These are phyloP conservation scores for Fusarium sp. DNA, from an alignment of 2,329 filamentous ascomycete genomes.

Conservation along the genomic window DNA sequence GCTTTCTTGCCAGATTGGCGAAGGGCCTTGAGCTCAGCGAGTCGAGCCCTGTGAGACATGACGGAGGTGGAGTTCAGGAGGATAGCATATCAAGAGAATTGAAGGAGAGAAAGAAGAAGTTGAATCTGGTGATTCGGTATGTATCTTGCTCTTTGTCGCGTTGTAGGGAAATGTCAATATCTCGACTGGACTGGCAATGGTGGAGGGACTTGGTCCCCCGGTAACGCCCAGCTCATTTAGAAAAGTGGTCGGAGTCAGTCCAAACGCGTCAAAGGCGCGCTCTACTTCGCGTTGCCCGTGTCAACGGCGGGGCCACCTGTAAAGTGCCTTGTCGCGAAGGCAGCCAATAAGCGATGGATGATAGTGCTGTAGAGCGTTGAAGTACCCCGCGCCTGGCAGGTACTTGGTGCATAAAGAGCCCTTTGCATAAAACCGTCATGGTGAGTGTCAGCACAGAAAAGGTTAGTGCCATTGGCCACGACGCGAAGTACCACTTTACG, in stretches of 20 bases:
- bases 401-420: slow-evolving; percentile 24
- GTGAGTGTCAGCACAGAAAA: not conserved
- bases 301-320: slow-evolving; percentile 24
- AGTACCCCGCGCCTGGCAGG: slow-evolving; percentile 10
- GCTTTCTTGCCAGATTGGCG: slow-evolving; percentile 92
- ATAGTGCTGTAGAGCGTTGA: not conserved
- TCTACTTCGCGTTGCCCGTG: slow-evolving; percentile 35
- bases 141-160: slow-evolving; percentile 7
- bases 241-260: slow-evolving; percentile 43
- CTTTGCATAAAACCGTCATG: not conserved
- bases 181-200: slow-evolving; percentile 19
- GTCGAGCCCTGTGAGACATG: slow-evolving; percentile 65
- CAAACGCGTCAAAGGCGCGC: slow-evolving; percentile 40
- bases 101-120: not conserved
- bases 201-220: slow-evolving; percentile 37
- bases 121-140: not conserved
- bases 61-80: slow-evolving; percentile 40
- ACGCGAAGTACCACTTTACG: slow-evolving; percentile 24
- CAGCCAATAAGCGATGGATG: slow-evolving; percentile 20
- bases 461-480: slow-evolving; percentile 6
- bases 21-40: slow-evolving; percentile 86
- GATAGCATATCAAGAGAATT: slow-evolving; percentile 41
- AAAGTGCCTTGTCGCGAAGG: slow-evolving; percentile 23
- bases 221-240: slow-evolving; percentile 41
- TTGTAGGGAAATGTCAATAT: slow-evolving; percentile 22